Evolutionary conservation across 192 early-diverging fungal genomes (phyloP).

Genomic region (Nowakowskiella sp.): DNA sequence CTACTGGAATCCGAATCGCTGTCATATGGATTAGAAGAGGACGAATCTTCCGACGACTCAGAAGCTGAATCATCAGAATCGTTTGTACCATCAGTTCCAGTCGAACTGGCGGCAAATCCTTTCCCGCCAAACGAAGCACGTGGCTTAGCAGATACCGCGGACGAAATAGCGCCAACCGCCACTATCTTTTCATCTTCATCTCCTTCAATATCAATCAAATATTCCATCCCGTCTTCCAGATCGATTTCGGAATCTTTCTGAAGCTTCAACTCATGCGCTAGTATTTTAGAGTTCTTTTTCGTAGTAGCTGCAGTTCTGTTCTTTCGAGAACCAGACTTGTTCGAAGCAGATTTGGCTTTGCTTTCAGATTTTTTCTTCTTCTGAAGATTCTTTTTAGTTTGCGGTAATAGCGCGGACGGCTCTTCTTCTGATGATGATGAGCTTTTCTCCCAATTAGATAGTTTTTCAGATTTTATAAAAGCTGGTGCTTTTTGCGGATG

Average conservation of each 20-base stretch:
- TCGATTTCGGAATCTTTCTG: background rate
- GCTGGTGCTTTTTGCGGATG: too few species aligned
- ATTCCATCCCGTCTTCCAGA: background rate
- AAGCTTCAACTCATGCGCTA: background rate
- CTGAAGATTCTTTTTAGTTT: background rate
- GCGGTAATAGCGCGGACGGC: too few species aligned
- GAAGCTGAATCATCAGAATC: too few species aligned
- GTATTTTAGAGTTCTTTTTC: too few species aligned
- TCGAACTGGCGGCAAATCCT: too few species aligned
- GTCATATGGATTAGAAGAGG: too few species aligned
- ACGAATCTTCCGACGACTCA: too few species aligned
- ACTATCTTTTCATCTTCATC: background rate
- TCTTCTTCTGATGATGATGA: too few species aligned
- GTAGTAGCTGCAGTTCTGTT: background rate
- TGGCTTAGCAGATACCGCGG: background rate
- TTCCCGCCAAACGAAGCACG: too few species aligned
- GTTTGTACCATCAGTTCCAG: too few species aligned
- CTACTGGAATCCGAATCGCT: background rate
- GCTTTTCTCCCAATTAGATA: too few species aligned
- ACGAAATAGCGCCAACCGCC: background rate
- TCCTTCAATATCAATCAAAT: background rate
- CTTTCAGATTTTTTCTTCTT: background rate
- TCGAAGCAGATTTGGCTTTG: background rate
- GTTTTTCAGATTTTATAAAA: too few species aligned
- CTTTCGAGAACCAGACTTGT: background rate